phyloP scores from a whole-genome alignment of 1,139 yeast genomes.

The Blastobotrys proliferans region DNA sequence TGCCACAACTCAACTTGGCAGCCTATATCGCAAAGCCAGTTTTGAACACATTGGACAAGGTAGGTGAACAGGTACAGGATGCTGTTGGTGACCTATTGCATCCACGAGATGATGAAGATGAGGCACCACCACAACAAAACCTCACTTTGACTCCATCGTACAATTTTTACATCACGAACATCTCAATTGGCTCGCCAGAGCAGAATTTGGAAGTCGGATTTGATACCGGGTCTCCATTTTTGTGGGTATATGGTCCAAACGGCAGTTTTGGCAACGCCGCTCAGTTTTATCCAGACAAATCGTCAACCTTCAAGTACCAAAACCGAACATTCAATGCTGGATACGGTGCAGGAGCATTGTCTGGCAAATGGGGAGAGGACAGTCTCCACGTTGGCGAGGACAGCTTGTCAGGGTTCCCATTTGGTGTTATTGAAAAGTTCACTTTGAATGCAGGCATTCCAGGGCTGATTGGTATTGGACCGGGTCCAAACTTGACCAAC shows the following conservation, averaged over 20 bases:
- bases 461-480: slow-evolving; percentile 34
- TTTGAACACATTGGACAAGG: background rate
- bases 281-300: slow-evolving; percentile 35
- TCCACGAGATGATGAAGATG: background rate
- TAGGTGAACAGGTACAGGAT: background rate
- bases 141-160: slow-evolving; percentile 24
- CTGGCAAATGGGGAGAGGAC: slow-evolving; percentile 66
- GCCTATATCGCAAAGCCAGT: slow-evolving; percentile 8
- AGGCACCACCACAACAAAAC: slow-evolving; percentile 7
- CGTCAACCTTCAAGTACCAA: slow-evolving; percentile 22
- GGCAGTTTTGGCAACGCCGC: slow-evolving; percentile 27
- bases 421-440: slow-evolving; percentile 41
- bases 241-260: slow-evolving; percentile 40
- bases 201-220: slow-evolving; percentile 34
- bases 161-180: slow-evolving; percentile 32
- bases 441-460: slow-evolving; percentile 33
- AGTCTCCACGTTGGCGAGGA: slow-evolving; percentile 43
- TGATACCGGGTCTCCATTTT: slow-evolving; percentile 41
- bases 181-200: slow-evolving; percentile 34
- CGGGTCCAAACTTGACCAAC: slow-evolving; percentile 28
- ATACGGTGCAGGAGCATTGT: slow-evolving; percentile 65
- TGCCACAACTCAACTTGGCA: slow-evolving; percentile 6
- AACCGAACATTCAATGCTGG: slow-evolving; percentile 38
- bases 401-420: slow-evolving; percentile 43
- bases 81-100: background rate